Evolutionary conservation across 257 asterid species (phyloP), one percentile per base, ranked within the genome.

Genomic region (Eucommia ulmoides): DNA sequence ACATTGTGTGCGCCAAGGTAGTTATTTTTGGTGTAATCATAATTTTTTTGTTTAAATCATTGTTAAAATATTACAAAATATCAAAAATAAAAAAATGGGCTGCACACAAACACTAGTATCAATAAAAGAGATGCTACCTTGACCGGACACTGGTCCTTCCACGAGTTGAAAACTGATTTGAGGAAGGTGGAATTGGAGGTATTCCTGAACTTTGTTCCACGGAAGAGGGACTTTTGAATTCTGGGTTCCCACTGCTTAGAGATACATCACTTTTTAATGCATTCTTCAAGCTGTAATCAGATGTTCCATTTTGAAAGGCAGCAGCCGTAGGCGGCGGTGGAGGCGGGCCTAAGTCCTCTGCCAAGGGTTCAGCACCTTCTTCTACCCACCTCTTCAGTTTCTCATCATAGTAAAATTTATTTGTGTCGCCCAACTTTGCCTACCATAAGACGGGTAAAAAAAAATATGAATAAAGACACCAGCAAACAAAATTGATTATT

Each of bases 351-450:
- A n/a, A n/a, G 74, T 83, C 96, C 59, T 66, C 79, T 23, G 82
- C 74, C 17, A 92, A 87, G 50, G 74, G 74, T 41, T 57, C 87
- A 45, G 76, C 88, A 25, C 98, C 96, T 78, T 86, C 94, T 78
- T 86, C 96, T 49, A 91, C 95, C 98, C 98, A 91, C 69, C 95
- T 78, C 76, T 86, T 83, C 52, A 83, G 94, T 51, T 81, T 78
- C 54, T 83, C 94, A 33, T 86, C 94, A 47, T 78, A 91, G 63
- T 86, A 81, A 29, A 91, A 91, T 80, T 86, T 86, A 63, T 91
- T 91, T 16, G 71, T 35, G 3, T 80, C 94, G 24, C 98, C 98
- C 80, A 91, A 74, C 74, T 91, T 91, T 23, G 96, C 98, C 98
- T 91, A 64, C 18, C 58, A 22, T 35, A 49, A 14, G 45, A 60